Percentiles rank a stretch among this genome's conserved stretches.
phyloP scores from a whole-genome alignment of 1,284 basidiomycete species.

The Apiotrichum montevideense region DNA sequence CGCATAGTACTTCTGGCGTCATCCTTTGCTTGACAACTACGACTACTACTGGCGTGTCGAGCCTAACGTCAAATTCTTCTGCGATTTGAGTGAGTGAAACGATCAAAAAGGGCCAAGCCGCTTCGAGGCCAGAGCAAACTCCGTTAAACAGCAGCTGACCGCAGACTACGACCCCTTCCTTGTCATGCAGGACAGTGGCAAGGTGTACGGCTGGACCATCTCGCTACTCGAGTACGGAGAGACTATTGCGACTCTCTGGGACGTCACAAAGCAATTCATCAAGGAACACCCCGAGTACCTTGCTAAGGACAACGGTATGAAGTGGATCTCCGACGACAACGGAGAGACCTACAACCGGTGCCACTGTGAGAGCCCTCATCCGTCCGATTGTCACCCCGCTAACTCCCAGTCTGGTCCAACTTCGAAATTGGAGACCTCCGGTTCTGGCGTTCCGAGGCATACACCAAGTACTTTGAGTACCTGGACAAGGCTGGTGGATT shows the following conservation, averaged over 20 bases:
- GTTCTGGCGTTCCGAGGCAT: slow-evolving; percentile 72
- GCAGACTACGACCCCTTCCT: slow-evolving; percentile 73
- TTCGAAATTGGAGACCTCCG: slow-evolving; percentile 72
- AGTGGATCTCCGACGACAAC: slow-evolving; percentile 66
- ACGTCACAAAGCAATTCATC: slow-evolving; percentile 64
- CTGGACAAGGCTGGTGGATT: slow-evolving; percentile 74
- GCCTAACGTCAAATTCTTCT: slow-evolving; percentile 70
- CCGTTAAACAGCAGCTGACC: neutral
- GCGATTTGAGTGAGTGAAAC: slow-evolving; percentile 53
- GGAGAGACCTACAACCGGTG: slow-evolving; percentile 70
- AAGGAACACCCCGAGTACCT: slow-evolving; percentile 61
- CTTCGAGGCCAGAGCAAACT: no score
- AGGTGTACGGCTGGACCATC: slow-evolving; percentile 72
- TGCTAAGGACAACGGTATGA: slow-evolving; percentile 63
- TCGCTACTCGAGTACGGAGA: slow-evolving; percentile 69
- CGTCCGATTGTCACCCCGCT: neutral
- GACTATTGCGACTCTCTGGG: slow-evolving; percentile 74
- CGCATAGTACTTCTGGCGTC: slow-evolving; percentile 66
- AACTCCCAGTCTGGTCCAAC: slow-evolving; percentile 63
- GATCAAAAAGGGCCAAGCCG: no score
- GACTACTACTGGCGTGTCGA: slow-evolving; percentile 90
- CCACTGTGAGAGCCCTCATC: slow-evolving; percentile 56
- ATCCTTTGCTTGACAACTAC: slow-evolving; percentile 69
- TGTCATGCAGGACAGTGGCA: slow-evolving; percentile 73
- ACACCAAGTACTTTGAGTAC: slow-evolving; percentile 68